These are phyloP conservation scores for Phytophthora boehmeriae DNA, from an alignment of 352 stramenopile species.

Conservation along the genomic window DNA sequence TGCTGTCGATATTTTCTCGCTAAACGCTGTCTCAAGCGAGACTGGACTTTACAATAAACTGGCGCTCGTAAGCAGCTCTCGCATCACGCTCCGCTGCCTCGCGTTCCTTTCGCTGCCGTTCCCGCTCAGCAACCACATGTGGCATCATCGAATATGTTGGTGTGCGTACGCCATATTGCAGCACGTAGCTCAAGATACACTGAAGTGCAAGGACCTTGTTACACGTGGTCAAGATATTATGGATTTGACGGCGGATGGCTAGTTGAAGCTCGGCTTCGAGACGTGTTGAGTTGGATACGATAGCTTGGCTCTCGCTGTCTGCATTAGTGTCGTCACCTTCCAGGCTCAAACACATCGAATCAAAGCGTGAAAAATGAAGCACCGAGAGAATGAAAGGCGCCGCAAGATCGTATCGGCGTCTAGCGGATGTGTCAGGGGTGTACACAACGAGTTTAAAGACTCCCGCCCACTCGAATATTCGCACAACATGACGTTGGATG, in stretches of 20 bases:
- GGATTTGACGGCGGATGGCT: conserved; percentile 8
- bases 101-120: conserved; percentile 2
- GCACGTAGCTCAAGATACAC: conserved; percentile 45
- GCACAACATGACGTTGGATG: conserved; percentile 26
- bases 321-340: conserved; percentile 4
- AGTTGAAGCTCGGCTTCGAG: background rate
- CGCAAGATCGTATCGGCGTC: conserved; percentile 44
- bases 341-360: conserved; percentile 15
- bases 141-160: conserved; percentile 51
- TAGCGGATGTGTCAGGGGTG: conserved; percentile 32
- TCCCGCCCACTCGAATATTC: conserved; percentile 39
- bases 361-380: conserved; percentile 40
- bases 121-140: conserved; percentile 35
- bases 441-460: conserved; percentile 49
- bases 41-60: conserved; percentile 43
- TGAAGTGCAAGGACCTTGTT: conserved; percentile 33
- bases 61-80: conserved; percentile 14
- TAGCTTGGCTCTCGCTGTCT: conserved; percentile 1
- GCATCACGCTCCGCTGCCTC: background rate
- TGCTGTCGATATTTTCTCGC: conserved; percentile 34
- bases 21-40: conserved; percentile 36
- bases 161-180: conserved; percentile 23
- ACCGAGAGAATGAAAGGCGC: conserved; percentile 41
- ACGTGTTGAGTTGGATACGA: background rate
- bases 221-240: conserved; percentile 19